Base-by-base conservation (phyloP, 2,329 filamentous ascomycete species). In the Seiridium unicorne region DNA sequence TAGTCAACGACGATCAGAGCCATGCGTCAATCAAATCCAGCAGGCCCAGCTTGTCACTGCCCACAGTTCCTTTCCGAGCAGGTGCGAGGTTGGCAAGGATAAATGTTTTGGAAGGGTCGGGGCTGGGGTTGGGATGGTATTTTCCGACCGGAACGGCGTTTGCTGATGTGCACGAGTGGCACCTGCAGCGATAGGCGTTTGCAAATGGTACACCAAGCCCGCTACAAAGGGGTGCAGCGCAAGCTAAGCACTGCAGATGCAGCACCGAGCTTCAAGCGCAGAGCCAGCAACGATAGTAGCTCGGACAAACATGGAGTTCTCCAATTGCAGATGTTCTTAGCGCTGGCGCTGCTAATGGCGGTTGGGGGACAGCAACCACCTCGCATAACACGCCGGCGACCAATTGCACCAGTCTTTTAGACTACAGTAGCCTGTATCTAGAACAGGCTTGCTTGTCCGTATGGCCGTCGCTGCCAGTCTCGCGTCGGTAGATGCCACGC, bases 401-500 rank as follows among this genome's bases (percentile, higher is more conserved):
- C 11, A 47, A 31, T 36, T 57, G 44, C 54, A 47, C 54, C 47
- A 57, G 44, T 8, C 40, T 9, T 9, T 38, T 18, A 34, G 18
- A 18, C 18, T 57, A 47, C 54, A 57, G 54, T 57, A 47, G 31
- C 54, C 31, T 57, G 54, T 42, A 57, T 34, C 18, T 35, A 9
- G 10, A n/a, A 44, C 8, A 32, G 26, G 4, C 13, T 32, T 32
- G 26, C 47, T 49, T 49, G 47, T 31, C n/a, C 44, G 3, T 9
- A 10, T 35, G 13, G 49, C 49, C 34, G 32, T 38, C 35, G 34
- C 38, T 35, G 35, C 49, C 31, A 7, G 49, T 36, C 18, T 40
- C 35, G 35, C 38, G 13, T 42, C 13, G 38, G 38, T 13, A 42
- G 38, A 42, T 13, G 13, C 38, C 38, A 42, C 38, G 2, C 38